Base-by-base conservation (phyloP, 2,329 filamentous ascomycete species). In the Cytospora piceicola region DNA sequence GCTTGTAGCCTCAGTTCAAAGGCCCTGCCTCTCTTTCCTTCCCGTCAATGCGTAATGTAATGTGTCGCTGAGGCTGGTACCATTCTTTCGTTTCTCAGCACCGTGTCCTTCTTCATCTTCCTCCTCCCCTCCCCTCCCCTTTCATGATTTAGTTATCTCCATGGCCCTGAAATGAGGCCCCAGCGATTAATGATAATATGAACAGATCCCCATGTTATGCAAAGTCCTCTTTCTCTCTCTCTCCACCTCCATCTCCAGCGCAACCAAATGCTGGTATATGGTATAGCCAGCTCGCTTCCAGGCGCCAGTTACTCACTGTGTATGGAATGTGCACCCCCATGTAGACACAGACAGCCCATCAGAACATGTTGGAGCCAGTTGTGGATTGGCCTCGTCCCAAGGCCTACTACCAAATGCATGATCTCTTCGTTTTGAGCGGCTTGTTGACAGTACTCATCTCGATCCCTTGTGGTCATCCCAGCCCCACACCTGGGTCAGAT, bases 401-500 rank as follows among this genome's bases (percentile, higher is more conserved):
- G 46, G 53, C 53, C 46, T 8, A 36, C 15, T n/a, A 22, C 39
- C 30, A 2, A 30, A 30, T 57, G 61, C 53, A 52, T 36, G 53
- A 24, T 57, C 15, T 15, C 27, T 24, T 12, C 51, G 30, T 22
- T 17, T 34, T n/a, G 22, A 20, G 34, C 20, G 9, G 20, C n/a
- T 46, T 7, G 27, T 20, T 12, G n/a, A 22, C 46, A 49, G 11
- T 39, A 22, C 17, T 63, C 60, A 68, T 56, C 54, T 66, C 17
- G 66, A 66, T 12, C 58, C 49, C 49, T 67, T 67, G 17, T 57
- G 70, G n/a, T 93, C 88, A 70, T 95, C 89, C 95, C 95, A 99
- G 66, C 94, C 95, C 95, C 95, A 99, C 53, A 99, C 95, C 72
- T 95, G 93, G 68, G 90, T 88, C 66, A 99, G 85, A 78, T 97